Evolutionary conservation across 1,284 basidiomycete species (phyloP).

Genomic region (Meripilus lineatus): DNA sequence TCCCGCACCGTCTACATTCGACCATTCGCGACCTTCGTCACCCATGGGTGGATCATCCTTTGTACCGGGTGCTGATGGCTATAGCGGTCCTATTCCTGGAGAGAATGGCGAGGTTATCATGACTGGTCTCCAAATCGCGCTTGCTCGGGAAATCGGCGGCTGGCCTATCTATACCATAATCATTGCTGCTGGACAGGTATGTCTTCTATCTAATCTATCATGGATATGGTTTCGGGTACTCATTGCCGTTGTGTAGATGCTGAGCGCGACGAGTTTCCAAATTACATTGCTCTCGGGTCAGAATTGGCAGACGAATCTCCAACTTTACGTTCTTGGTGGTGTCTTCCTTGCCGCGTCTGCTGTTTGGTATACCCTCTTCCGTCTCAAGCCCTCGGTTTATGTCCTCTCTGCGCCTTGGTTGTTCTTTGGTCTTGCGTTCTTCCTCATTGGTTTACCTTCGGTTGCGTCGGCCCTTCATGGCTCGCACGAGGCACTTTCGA

Average conservation of each 20-base stretch:
- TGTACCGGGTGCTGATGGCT: slow-evolving; percentile 38
- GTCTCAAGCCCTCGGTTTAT: slow-evolving; percentile 83
- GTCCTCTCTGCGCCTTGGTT: slow-evolving; percentile 84
- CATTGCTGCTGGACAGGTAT: slow-evolving; percentile 77
- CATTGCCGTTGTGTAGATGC: slow-evolving; percentile 43
- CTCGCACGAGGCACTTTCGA: slow-evolving; percentile 64
- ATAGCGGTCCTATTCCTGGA: slow-evolving; percentile 49
- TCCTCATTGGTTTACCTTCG: slow-evolving; percentile 85
- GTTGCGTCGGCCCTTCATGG: slow-evolving; percentile 57
- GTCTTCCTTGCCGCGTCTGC: slow-evolving; percentile 82
- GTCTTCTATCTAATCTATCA: slow-evolving; percentile 16
- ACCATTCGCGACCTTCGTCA: slow-evolving; percentile 68
- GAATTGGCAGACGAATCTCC: slow-evolving; percentile 75
- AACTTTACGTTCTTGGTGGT: slow-evolving; percentile 86
- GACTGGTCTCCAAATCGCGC: slow-evolving; percentile 76
- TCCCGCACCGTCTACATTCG: slow-evolving; percentile 60
- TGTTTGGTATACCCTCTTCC: slow-evolving; percentile 89
- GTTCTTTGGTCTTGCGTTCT: slow-evolving; percentile 85
- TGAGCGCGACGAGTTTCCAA: slow-evolving; percentile 91
- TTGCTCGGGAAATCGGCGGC: slow-evolving; percentile 71
- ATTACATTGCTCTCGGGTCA: slow-evolving; percentile 83
- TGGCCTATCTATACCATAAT: slow-evolving; percentile 92
- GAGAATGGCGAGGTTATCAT: slow-evolving; percentile 60
- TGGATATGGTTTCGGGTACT: slow-evolving; percentile 9
- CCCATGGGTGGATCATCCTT: slow-evolving; percentile 47